Percentiles rank a stretch among this genome's conserved stretches.
Evolutionary conservation across 2,329 filamentous ascomycete species (phyloP).

Genomic region (Alternaria sp.): DNA sequence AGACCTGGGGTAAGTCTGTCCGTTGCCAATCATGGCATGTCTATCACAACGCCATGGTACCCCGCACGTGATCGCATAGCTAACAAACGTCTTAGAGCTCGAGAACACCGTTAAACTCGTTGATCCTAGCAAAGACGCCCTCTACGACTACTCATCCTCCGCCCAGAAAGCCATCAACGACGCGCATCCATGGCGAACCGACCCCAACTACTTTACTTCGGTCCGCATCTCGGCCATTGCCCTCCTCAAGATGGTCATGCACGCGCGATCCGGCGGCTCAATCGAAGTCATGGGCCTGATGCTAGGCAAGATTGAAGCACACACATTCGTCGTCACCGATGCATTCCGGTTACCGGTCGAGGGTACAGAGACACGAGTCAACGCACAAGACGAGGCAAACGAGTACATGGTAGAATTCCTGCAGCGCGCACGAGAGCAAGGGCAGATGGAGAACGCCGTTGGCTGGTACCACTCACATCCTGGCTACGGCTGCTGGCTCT

Average conservation of each 20-base stretch:
- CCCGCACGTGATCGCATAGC: conserved; percentile 22
- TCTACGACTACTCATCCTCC: conserved; percentile 80
- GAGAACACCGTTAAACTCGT: conserved; percentile 84
- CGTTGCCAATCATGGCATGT: neutral
- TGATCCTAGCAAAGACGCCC: conserved; percentile 85
- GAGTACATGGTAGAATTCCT: conserved; percentile 95
- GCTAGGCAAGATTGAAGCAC: conserved; percentile 89
- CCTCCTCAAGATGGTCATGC: conserved; percentile 98
- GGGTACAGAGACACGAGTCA: conserved; percentile 97
- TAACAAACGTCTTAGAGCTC: conserved; percentile 69
- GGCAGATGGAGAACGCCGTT: conserved; percentile 87
- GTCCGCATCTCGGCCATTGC: conserved; percentile 94
- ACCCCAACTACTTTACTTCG: conserved; percentile 89
- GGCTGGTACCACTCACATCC: conserved; percentile 99
- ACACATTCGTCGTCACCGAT: conserved; percentile 91
- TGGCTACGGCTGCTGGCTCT: conserved; percentile 97
- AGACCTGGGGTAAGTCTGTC: conserved; percentile 47
- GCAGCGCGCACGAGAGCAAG: conserved; percentile 74
- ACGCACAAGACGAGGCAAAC: conserved; percentile 93
- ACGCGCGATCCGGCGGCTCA: conserved; percentile 90
- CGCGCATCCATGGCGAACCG: conserved; percentile 75
- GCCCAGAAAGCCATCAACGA: conserved; percentile 72
- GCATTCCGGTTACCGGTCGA: conserved; percentile 94
- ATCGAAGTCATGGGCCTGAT: conserved; percentile 98
- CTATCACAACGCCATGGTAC: conserved; percentile 13